Evolutionary conservation across 257 asterid genomes (phyloP).

Genomic region (Anisodus tanguticus): DNA sequence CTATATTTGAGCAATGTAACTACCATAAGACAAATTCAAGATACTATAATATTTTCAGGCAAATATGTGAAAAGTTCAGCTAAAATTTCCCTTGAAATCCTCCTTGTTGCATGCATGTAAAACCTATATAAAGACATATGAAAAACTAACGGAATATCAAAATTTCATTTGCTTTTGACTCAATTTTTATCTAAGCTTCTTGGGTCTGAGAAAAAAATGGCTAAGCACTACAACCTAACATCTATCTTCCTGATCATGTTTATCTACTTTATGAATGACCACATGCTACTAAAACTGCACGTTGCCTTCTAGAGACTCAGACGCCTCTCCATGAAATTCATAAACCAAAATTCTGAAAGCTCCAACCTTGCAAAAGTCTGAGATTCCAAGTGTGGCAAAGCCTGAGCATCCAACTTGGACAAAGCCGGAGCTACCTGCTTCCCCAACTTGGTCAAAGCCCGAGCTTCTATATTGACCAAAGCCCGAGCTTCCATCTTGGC

Average conservation of each 20-base stretch:
- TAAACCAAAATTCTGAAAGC: conserved; percentile 16
- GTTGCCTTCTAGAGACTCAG: conserved; percentile 37
- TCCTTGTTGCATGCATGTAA: conserved; percentile 28
- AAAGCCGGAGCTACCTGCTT: no score
- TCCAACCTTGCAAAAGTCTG: conserved; percentile 34
- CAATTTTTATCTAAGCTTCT: not conserved
- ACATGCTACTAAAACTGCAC: conserved; percentile 30
- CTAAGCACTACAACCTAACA: not conserved
- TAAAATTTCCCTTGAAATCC: conserved; percentile 20
- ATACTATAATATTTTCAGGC: not conserved
- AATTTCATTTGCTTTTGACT: not conserved
- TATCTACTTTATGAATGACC: conserved; percentile 29
- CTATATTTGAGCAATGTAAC: no score
- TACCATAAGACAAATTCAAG: not conserved
- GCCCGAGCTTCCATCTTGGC: no score
- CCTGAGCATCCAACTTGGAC: not conserved
- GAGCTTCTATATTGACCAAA: no score
- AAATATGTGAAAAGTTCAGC: conserved; percentile 39
- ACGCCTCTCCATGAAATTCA: not conserved
- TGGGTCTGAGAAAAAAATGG: not conserved
- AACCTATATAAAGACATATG: conserved; percentile 26
- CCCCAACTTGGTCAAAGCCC: no score
- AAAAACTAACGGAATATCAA: not conserved
- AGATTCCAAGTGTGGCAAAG: not conserved
- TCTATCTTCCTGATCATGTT: not conserved